Conservation (phyloP, 306 rosid species). For the Quercus gilva region DNA sequence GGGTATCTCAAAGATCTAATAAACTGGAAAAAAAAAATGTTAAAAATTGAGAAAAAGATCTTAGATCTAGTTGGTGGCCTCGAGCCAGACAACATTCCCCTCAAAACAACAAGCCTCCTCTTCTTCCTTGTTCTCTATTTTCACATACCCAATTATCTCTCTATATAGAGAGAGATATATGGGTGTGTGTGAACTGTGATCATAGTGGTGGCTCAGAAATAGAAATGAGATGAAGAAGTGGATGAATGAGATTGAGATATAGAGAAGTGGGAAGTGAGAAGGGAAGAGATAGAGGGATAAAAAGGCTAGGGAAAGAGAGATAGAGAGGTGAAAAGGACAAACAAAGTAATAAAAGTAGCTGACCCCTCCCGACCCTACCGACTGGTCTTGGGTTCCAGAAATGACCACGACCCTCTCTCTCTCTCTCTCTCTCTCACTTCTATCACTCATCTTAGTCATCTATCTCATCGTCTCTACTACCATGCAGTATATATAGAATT, state of each 20-base stretch:
- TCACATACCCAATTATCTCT: background rate
- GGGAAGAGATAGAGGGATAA: conserved; percentile 30
- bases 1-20: conserved; percentile 1
- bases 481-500: conserved; percentile 26
- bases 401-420: conserved; percentile 30
- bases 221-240: background rate
- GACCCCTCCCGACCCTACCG: conserved; percentile 32
- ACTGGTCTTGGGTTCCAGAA: conserved; percentile 37
- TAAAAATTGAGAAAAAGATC: conserved; percentile 10
- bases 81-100: conserved; percentile 78
- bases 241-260: background rate
- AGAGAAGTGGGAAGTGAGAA: conserved; percentile 7
- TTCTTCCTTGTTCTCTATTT: background rate
- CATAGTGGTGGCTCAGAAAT: background rate
- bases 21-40: background rate
- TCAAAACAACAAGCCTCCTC: conserved; percentile 31
- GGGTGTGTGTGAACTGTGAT: background rate
- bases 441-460: background rate
- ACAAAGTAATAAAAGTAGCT: conserved; percentile 25
- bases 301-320: conserved; percentile 14
- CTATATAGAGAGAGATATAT: background rate
- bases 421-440: background rate
- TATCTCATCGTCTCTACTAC: conserved; percentile 26
- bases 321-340: conserved; percentile 33
- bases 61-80: conserved; percentile 39